Evolutionary conservation across 2,329 filamentous ascomycete species (phyloP).

Genomic region (Phialocephala sp.): DNA sequence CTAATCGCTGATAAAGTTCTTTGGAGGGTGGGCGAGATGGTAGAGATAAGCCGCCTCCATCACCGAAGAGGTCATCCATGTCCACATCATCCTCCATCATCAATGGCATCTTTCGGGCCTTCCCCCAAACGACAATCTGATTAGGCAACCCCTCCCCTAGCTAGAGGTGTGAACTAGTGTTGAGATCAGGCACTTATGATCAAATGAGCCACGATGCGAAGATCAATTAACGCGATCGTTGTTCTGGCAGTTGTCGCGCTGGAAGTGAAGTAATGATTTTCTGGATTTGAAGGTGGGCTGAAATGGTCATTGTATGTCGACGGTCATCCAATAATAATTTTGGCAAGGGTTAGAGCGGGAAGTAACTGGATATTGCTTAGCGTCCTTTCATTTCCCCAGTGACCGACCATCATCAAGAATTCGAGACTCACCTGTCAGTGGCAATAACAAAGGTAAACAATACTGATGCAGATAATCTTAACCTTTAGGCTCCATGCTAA

Average conservation of each 20-base stretch:
- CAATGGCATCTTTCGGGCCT: constrained; percentile 49
- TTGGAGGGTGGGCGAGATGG: constrained; percentile 62
- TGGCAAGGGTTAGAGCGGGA: constrained; percentile 15
- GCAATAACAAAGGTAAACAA: constrained; percentile 9
- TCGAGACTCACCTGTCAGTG: neutral
- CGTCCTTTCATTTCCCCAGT: neutral
- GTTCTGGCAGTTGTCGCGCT: neutral
- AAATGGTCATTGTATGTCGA: neutral
- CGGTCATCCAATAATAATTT: neutral
- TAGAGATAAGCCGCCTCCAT: constrained; percentile 65
- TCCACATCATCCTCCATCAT: constrained; percentile 59
- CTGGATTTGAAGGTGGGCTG: neutral
- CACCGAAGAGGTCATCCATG: constrained; percentile 76
- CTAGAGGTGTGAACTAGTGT: neutral
- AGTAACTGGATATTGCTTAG: neutral
- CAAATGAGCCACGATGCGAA: neutral
- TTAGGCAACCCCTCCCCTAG: neutral
- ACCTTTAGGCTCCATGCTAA: neutral
- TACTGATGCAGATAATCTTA: neutral
- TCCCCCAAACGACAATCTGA: neutral
- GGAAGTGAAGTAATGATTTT: neutral
- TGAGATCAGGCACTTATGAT: neutral
- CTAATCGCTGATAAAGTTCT: constrained; percentile 73
- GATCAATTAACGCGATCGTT: neutral
- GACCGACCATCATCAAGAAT: neutral